These are phyloP conservation scores for Aplosporella prunicola DNA, from an alignment of 2,329 filamentous ascomycete species.

Conservation along the genomic window DNA sequence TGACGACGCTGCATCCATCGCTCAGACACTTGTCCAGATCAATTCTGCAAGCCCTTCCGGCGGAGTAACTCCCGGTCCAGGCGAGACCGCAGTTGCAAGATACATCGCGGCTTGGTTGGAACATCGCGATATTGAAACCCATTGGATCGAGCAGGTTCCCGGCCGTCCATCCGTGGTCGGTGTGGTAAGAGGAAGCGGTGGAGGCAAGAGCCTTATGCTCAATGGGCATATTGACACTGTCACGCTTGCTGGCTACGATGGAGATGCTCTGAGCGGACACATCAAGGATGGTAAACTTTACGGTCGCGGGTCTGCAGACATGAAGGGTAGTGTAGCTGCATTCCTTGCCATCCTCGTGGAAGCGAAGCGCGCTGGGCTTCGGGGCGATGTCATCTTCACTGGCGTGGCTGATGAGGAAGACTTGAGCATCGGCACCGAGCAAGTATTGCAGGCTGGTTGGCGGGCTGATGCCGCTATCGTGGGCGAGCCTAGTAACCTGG, in stretches of 20 bases:
- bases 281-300: constrained; percentile 12
- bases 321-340: constrained; percentile 45
- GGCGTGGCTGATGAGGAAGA: constrained; percentile 48
- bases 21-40: constrained; percentile 39
- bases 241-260: constrained; percentile 38
- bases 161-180: constrained; percentile 45
- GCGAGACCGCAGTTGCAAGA: constrained; percentile 38
- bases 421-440: constrained; percentile 41
- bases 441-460: constrained; percentile 45
- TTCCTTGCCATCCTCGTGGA: constrained; percentile 35
- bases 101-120: constrained; percentile 44
- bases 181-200: constrained; percentile 37
- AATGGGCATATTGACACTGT: constrained; percentile 48
- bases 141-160: constrained; percentile 39
- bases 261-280: constrained; percentile 37
- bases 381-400: constrained; percentile 44
- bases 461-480: constrained; percentile 44
- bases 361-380: constrained; percentile 20
- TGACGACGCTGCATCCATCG: constrained; percentile 35
- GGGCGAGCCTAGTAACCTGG: constrained; percentile 38
- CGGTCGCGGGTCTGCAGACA: constrained; percentile 41
- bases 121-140: constrained; percentile 42
- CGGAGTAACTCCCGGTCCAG: constrained; percentile 34
- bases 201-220: constrained; percentile 42
- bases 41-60: constrained; percentile 41